Percentiles rank a stretch among this genome's conserved stretches.
phyloP scores from a whole-genome alignment of 352 stramenopile genomes.

The Globisporangium acanthophoron region DNA sequence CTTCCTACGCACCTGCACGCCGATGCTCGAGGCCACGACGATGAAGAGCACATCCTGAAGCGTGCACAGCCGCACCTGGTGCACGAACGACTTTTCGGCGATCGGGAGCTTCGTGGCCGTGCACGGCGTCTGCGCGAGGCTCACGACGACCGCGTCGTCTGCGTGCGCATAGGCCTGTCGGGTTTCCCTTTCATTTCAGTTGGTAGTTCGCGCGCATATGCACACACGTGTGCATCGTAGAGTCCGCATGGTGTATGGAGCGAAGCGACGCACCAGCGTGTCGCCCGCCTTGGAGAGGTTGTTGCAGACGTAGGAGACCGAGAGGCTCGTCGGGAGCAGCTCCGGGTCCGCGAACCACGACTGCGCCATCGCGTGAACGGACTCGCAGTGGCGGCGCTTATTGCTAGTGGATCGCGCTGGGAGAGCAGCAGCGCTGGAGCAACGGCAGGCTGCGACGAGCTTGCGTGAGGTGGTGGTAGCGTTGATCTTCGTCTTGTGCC shows the following conservation, averaged over 20 bases:
- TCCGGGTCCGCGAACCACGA: conserved; percentile 47
- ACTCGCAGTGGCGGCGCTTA: background rate
- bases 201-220: background rate
- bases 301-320: conserved; percentile 46
- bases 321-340: conserved; percentile 34
- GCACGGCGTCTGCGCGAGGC: conserved; percentile 34
- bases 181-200: too few relatives aligned
- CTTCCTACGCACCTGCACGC: conserved; percentile 33
- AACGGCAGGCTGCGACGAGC: too few relatives aligned
- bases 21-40: conserved; percentile 58
- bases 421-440: too few relatives aligned
- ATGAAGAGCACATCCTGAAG: conserved; percentile 41
- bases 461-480: too few relatives aligned
- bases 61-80: conserved; percentile 61
- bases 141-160: conserved; percentile 41
- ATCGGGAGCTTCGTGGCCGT: conserved; percentile 35
- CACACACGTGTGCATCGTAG: background rate
- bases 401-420: background rate
- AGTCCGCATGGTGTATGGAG: background rate
- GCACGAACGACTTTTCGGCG: conserved; percentile 38
- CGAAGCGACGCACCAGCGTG: conserved; percentile 23
- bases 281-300: conserved; percentile 48
- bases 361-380: conserved; percentile 18
- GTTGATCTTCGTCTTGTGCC: too few relatives aligned
- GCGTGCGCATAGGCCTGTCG: conserved; percentile 37